Percentiles rank a stretch among this genome's conserved stretches.
phyloP scores from a whole-genome alignment of 768 basidiomycete species.

The Xerocomellus intermedius region DNA sequence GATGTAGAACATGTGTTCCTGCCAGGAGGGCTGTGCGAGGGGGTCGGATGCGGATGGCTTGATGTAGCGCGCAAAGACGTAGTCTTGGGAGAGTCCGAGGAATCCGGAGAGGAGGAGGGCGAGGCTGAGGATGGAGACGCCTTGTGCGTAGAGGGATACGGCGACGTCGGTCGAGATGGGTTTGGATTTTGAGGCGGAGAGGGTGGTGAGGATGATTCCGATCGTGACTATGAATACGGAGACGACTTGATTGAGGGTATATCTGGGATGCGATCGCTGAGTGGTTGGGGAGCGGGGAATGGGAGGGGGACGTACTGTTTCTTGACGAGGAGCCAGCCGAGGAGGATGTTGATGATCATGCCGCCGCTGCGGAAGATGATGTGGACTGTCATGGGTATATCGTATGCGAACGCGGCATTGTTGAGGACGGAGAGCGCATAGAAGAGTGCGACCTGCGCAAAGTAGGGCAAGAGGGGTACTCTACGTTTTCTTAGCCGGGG shows the following conservation, averaged over 20 bases:
- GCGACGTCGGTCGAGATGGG: not conserved
- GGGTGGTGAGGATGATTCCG: conserved; percentile 78
- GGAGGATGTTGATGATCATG: conserved; percentile 75
- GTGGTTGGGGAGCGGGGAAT: conserved; percentile 5
- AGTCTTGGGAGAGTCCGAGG: conserved; percentile 83
- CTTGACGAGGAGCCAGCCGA: conserved; percentile 66
- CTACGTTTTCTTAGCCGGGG: conserved; percentile 59
- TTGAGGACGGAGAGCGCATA: conserved; percentile 79
- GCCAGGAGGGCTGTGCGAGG: conserved; percentile 54
- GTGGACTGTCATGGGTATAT: conserved; percentile 88
- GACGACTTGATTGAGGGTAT: conserved; percentile 58
- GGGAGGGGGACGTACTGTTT: conserved; percentile 49
- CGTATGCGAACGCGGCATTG: conserved; percentile 86
- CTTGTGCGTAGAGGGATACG: conserved; percentile 52
- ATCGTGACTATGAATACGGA: conserved; percentile 80
- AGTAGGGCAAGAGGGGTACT: conserved; percentile 72
- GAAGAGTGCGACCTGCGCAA: conserved; percentile 80
- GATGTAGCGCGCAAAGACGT: conserved; percentile 59
- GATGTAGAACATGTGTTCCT: conserved; percentile 90
- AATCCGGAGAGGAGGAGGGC: conserved; percentile 80
- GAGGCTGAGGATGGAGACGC: conserved; percentile 69
- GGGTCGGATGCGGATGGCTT: conserved; percentile 18
- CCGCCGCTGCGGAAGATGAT: conserved; percentile 94
- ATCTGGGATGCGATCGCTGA: conserved; percentile 42
- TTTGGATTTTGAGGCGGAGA: conserved; percentile 59